These are phyloP conservation scores for Ceratocystis papillata DNA, from an alignment of 2,329 filamentous ascomycete genomes.

Conservation along the genomic window DNA sequence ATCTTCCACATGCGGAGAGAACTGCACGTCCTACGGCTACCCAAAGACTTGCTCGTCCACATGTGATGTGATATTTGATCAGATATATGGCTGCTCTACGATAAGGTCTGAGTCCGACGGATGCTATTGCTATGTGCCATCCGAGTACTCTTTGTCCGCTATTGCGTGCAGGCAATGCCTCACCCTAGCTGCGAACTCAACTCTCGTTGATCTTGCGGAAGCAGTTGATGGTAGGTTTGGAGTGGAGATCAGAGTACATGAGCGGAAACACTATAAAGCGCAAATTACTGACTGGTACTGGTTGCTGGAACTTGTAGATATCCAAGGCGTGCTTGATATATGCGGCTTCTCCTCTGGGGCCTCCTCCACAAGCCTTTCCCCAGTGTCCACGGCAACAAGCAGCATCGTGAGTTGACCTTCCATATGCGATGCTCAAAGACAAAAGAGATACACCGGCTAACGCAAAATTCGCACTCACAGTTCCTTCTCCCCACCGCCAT, in stretches of 20 bases:
- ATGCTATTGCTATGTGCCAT: conserved; percentile 19
- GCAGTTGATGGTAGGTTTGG: conserved; percentile 8
- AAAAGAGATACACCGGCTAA: background rate
- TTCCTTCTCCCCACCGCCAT: background rate
- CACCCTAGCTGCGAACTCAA: conserved; percentile 7
- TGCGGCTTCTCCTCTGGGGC: conserved; percentile 14
- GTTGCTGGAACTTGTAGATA: background rate
- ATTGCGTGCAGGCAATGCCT: conserved; percentile 20
- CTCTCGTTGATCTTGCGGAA: background rate
- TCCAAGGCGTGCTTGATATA: conserved; percentile 20
- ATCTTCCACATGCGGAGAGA: background rate
- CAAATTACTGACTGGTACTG: background rate
- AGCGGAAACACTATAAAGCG: no score
- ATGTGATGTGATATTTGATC: conserved; percentile 20
- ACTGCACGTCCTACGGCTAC: conserved; percentile 18
- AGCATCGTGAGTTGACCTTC: conserved; percentile 6
- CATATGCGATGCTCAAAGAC: no score
- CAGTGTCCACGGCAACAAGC: background rate
- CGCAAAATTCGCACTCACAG: background rate
- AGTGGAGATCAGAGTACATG: background rate
- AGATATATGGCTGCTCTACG: conserved; percentile 14
- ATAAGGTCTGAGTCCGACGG: conserved; percentile 3
- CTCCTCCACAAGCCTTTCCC: background rate
- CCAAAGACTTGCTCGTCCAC: conserved; percentile 15
- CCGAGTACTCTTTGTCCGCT: conserved; percentile 15